These are phyloP conservation scores for Curvularia hawaiiensis DNA, from an alignment of 2,329 filamentous ascomycete genomes.

Conservation along the genomic window DNA sequence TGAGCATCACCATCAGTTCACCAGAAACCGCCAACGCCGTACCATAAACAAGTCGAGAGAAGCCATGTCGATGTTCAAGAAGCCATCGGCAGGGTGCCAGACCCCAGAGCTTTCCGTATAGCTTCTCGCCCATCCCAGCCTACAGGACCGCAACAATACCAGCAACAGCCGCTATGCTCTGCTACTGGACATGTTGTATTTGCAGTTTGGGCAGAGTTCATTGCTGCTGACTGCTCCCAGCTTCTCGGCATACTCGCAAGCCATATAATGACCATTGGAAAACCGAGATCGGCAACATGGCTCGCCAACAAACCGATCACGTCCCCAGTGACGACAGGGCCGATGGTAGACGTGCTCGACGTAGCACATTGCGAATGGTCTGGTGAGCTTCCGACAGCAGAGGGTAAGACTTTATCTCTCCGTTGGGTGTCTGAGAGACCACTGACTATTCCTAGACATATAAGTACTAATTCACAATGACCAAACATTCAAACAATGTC, in stretches of 20 bases:
- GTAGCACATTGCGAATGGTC: slow-evolving; percentile 36
- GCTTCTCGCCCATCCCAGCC: not conserved
- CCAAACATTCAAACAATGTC: slow-evolving; percentile 10
- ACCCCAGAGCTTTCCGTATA: not conserved
- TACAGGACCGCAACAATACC: slow-evolving; percentile 15
- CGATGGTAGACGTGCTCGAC: slow-evolving; percentile 39
- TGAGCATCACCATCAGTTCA: not conserved
- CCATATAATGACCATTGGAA: slow-evolving; percentile 24
- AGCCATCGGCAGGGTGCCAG: not conserved
- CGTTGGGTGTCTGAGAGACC: not conserved
- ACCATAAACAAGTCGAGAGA: not conserved
- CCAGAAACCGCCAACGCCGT: not conserved
- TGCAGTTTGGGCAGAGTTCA: slow-evolving; percentile 28
- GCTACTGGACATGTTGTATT: slow-evolving; percentile 18
- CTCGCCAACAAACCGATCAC: slow-evolving; percentile 31
- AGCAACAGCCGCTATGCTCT: slow-evolving; percentile 25
- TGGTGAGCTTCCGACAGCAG: not conserved
- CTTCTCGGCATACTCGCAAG: slow-evolving; percentile 31
- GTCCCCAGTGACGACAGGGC: slow-evolving; percentile 40
- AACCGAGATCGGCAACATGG: slow-evolving; percentile 39
- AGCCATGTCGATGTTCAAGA: not conserved
- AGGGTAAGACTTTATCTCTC: not conserved
- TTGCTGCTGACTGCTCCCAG: slow-evolving; percentile 32
- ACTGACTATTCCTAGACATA: slow-evolving; percentile 8
- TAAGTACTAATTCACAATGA: not conserved